These are phyloP conservation scores for Neurospora sp. DNA, from an alignment of 495 filamentous ascomycete species.

Conservation along the genomic window DNA sequence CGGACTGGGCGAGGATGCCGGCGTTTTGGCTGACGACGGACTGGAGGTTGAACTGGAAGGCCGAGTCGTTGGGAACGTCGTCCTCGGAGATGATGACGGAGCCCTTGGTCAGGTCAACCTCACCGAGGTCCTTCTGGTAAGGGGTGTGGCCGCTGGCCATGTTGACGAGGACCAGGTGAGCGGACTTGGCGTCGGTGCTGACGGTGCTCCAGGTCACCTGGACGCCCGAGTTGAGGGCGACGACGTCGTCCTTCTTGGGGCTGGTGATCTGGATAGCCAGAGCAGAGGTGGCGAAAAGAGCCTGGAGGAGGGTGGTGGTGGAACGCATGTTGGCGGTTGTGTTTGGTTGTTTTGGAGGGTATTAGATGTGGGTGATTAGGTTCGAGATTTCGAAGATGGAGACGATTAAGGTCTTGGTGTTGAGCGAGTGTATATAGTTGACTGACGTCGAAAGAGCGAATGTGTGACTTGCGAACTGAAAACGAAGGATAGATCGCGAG, in stretches of 20 bases:
- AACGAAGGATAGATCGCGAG: background rate
- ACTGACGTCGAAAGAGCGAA: background rate
- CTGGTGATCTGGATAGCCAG: conserved; percentile 18
- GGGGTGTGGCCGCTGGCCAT: conserved; percentile 20
- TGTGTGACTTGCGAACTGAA: background rate
- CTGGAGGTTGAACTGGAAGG: conserved; percentile 24
- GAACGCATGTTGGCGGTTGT: conserved; percentile 15
- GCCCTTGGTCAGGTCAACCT: conserved; percentile 17
- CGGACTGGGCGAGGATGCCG: conserved; percentile 22
- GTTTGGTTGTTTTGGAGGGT: background rate
- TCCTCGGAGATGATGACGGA: conserved; percentile 6
- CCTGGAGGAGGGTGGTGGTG: conserved; percentile 8
- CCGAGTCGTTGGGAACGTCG: conserved; percentile 9
- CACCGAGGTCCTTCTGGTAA: conserved; percentile 17
- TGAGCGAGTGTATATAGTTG: background rate
- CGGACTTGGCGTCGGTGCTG: conserved; percentile 14
- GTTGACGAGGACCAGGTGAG: conserved; percentile 23
- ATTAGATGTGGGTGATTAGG: background rate
- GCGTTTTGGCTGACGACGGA: conserved; percentile 13
- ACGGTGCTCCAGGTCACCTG: conserved; percentile 17
- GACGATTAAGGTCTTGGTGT: background rate
- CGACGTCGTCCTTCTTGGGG: conserved; percentile 13
- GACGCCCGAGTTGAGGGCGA: conserved; percentile 15
- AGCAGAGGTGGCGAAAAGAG: conserved; percentile 11
- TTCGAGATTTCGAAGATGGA: background rate